Conservation (phyloP, 208 protist species). For the Wallacemonas collosoma region DNA sequence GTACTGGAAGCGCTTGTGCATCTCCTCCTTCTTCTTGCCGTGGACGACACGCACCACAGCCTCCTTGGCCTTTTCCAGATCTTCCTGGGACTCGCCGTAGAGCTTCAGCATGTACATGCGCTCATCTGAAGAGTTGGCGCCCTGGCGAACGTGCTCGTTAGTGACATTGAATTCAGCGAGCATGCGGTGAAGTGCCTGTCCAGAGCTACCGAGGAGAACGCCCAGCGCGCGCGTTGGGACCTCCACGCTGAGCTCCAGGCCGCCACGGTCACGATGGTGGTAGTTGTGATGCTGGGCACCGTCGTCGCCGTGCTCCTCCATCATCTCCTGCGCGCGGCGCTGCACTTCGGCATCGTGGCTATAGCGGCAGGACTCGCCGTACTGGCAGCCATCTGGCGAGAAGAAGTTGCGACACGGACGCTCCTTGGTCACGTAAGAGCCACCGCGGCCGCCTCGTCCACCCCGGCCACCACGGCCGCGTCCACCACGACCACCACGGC, state of each 20-base stretch:
- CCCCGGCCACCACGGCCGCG: slow-evolving; percentile 36
- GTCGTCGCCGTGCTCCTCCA: slow-evolving; percentile 16
- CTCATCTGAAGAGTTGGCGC: slow-evolving; percentile 52
- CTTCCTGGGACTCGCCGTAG: slow-evolving; percentile 60
- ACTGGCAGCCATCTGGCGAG: slow-evolving; percentile 67
- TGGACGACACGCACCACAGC: slow-evolving; percentile 57
- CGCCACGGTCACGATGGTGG: slow-evolving; percentile 13
- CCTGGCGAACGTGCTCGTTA: slow-evolving; percentile 70
- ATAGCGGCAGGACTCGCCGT: slow-evolving; percentile 81
- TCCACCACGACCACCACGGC: slow-evolving; percentile 30
- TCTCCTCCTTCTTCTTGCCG: slow-evolving; percentile 66
- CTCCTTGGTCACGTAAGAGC: slow-evolving; percentile 15
- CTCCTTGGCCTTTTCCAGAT: slow-evolving; percentile 61
- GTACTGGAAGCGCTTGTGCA: slow-evolving; percentile 82
- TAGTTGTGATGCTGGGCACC: neutral
- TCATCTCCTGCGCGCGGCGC: slow-evolving; percentile 30
- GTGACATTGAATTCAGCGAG: slow-evolving; percentile 51
- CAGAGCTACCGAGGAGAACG: slow-evolving; percentile 8
- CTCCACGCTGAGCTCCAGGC: slow-evolving; percentile 8
- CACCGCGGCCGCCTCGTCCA: slow-evolving; percentile 32
- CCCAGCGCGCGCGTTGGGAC: slow-evolving; percentile 10
- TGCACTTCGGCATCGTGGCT: slow-evolving; percentile 57
- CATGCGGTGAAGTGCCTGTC: slow-evolving; percentile 12
- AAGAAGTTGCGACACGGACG: slow-evolving; percentile 81
- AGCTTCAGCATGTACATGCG: slow-evolving; percentile 64